Conservation (phyloP, 2,329 filamentous ascomycete genomes). For the Calonectria fujianensis region DNA sequence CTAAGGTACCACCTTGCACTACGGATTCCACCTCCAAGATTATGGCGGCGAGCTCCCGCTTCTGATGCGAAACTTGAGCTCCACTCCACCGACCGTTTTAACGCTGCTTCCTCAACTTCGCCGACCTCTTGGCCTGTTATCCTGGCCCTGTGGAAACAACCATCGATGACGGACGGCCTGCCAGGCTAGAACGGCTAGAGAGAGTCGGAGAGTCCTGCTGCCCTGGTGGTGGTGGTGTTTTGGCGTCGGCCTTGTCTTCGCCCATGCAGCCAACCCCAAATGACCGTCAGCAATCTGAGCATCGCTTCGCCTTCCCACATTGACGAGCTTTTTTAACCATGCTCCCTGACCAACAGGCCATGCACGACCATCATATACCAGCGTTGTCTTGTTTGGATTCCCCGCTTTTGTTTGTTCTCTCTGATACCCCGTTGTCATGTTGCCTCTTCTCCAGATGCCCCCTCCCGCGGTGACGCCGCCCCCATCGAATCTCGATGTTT, state of each 20-base stretch:
- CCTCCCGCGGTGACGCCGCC: slow-evolving; percentile 68
- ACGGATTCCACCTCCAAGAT: slow-evolving; percentile 40
- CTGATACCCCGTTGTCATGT: slow-evolving; percentile 63
- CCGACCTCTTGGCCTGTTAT: slow-evolving; percentile 27
- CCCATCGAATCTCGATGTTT: slow-evolving; percentile 63
- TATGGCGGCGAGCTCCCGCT: slow-evolving; percentile 40
- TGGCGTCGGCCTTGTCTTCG: slow-evolving; percentile 52
- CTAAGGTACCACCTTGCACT: slow-evolving; percentile 42
- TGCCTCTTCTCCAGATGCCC: slow-evolving; percentile 72
- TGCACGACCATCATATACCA: slow-evolving; percentile 60
- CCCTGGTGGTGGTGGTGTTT: slow-evolving; percentile 38
- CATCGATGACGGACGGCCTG: slow-evolving; percentile 16
- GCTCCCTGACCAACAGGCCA: slow-evolving; percentile 67
- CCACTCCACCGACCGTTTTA: slow-evolving; percentile 36
- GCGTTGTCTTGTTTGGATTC: slow-evolving; percentile 55
- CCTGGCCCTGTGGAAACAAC: slow-evolving; percentile 18
- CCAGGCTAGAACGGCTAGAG: slow-evolving; percentile 29
- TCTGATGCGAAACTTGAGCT: slow-evolving; percentile 39
- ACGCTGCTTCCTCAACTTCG: slow-evolving; percentile 37
- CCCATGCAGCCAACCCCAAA: slow-evolving; percentile 59
- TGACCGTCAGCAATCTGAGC: slow-evolving; percentile 60
- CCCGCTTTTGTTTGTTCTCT: slow-evolving; percentile 51
- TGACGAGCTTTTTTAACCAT: slow-evolving; percentile 49
- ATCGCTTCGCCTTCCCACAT: slow-evolving; percentile 46
- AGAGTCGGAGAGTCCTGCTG: slow-evolving; percentile 34